A percentile compares a stretch with the other conserved stretches of the same genome.
phyloP scores from a whole-genome alignment of 2,329 filamentous ascomycete species.

The Trichophaea hybrida region DNA sequence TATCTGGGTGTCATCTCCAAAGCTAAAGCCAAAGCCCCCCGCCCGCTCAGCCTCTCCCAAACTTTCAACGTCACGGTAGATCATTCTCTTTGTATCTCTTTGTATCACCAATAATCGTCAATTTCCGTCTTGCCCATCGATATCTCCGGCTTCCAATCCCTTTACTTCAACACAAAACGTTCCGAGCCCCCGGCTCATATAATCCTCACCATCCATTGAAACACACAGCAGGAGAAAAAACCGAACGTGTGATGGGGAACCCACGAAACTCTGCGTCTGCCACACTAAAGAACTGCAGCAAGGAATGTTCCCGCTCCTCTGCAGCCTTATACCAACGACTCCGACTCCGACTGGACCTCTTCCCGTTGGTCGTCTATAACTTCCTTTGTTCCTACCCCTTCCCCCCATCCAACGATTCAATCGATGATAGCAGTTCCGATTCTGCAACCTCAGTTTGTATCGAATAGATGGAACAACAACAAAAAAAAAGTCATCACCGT shows the following conservation, averaged over 20 bases:
- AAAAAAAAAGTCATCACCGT: neutral
- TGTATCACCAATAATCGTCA: neutral
- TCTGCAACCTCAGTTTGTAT: no score
- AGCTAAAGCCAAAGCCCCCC: neutral
- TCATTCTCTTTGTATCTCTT: neutral
- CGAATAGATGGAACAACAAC: neutral
- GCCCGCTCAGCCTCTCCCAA: neutral
- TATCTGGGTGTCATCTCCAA: no score
- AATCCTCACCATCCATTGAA: neutral
- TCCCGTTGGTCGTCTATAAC: neutral
- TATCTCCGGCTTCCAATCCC: neutral
- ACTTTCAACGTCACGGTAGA: neutral
- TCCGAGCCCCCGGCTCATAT: neutral
- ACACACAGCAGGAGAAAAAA: neutral
- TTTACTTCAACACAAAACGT: neutral
- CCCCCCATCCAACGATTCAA: neutral
- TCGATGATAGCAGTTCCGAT: neutral
- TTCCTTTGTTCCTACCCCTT: neutral
- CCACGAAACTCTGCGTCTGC: neutral
- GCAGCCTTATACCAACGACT: neutral
- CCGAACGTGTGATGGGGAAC: neutral
- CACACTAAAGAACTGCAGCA: conserved; percentile 3
- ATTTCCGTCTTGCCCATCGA: neutral
- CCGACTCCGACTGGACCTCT: neutral
- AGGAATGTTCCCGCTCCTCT: conserved; percentile 5